Conservation (phyloP, 148 eudicot genomes). For the Silene uniflora region DNA sequence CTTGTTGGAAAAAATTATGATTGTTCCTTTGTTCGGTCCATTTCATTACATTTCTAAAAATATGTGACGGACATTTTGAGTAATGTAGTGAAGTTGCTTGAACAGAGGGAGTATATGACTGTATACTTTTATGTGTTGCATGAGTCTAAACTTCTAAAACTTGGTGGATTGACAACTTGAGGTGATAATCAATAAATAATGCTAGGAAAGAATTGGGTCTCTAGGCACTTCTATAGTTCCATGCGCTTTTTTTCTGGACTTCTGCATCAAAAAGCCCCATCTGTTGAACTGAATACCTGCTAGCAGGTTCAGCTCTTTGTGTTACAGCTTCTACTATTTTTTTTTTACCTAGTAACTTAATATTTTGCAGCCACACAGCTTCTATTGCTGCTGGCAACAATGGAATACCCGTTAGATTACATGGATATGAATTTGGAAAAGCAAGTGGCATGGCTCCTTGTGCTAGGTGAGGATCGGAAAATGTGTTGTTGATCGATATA, state of each 20-base stretch:
- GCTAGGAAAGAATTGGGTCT: background rate
- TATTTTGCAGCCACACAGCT: slow-evolving; percentile 75
- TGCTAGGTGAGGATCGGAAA: slow-evolving; percentile 58
- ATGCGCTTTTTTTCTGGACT: background rate
- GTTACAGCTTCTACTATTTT: background rate
- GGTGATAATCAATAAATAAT: background rate
- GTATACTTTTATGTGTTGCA: background rate
- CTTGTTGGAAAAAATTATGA: background rate
- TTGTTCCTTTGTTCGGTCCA: no score
- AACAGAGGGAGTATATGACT: background rate
- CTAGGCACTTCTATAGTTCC: background rate
- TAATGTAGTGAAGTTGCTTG: no score
- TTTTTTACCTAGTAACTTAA: slow-evolving; percentile 4
- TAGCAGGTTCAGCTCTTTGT: background rate
- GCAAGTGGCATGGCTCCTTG: slow-evolving; percentile 99
- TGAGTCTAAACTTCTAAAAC: background rate
- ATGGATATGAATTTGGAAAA: slow-evolving; percentile 87
- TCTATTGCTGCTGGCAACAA: slow-evolving; percentile 99
- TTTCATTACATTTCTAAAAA: no score
- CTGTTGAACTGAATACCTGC: background rate
- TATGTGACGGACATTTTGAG: background rate
- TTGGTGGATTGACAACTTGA: background rate
- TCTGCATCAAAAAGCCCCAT: background rate
- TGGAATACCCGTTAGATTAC: slow-evolving; percentile 88
- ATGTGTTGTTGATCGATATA: background rate